A percentile compares a stretch with the other conserved stretches of the same genome.
Evolutionary conservation across 2,329 filamentous ascomycete genomes (phyloP).

Genomic region (Cladophialophora bantiana): DNA sequence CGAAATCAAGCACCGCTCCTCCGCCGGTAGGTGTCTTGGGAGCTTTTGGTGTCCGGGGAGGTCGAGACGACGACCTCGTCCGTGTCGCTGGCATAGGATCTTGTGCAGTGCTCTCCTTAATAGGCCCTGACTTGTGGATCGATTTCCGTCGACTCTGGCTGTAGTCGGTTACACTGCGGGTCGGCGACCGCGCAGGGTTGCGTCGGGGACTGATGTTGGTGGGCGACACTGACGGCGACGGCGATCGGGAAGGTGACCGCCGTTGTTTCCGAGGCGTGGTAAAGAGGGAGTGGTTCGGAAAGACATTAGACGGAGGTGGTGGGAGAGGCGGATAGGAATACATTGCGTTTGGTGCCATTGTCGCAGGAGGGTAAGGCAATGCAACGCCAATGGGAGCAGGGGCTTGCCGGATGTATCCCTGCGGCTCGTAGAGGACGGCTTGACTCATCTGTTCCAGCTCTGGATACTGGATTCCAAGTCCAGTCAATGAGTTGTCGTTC

Average conservation of each 20-base stretch:
- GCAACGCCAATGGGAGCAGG: constrained; percentile 27
- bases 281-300: constrained; percentile 47
- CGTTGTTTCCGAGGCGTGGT: constrained; percentile 41
- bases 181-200: constrained; percentile 40
- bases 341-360: constrained; percentile 33
- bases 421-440: constrained; percentile 44
- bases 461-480: constrained; percentile 34
- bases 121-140: constrained; percentile 51
- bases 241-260: constrained; percentile 42
- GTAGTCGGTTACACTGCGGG: constrained; percentile 41
- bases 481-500: constrained; percentile 9
- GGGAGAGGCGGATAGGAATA: constrained; percentile 51
- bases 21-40: constrained; percentile 42
- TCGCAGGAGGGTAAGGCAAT: constrained; percentile 30
- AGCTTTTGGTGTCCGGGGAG: constrained; percentile 41
- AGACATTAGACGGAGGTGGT: constrained; percentile 48
- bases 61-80: constrained; percentile 33
- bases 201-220: constrained; percentile 45
- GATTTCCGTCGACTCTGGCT: constrained; percentile 48
- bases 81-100: constrained; percentile 40
- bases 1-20: constrained; percentile 61
- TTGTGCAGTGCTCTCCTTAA: constrained; percentile 41
- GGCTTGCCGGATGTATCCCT: constrained; percentile 5
- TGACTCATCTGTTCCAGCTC: constrained; percentile 46
- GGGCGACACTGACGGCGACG: constrained; percentile 51